Evolutionary conservation across 345 rosid genomes (phyloP).

Genomic region (Atalantia buxifolia): DNA sequence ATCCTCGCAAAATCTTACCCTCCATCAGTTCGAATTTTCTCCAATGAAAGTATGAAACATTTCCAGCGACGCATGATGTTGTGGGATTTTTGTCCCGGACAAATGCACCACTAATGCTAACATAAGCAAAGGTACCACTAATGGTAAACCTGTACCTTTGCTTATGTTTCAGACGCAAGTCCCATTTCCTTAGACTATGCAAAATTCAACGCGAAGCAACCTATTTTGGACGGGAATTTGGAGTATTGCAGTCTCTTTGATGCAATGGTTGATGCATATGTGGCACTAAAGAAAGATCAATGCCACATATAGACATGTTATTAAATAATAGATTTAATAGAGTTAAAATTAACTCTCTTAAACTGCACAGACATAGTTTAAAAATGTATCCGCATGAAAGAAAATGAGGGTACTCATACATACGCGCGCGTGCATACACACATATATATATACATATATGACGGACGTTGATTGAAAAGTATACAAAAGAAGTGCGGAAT

Average conservation of each 20-base stretch:
- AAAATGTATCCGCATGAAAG: too few relatives aligned
- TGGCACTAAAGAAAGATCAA: slow-evolving; percentile 21
- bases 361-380: too few relatives aligned
- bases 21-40: neutral
- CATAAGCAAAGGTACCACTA: slow-evolving; percentile 25
- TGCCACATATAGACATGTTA: too few relatives aligned
- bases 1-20: neutral
- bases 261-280: slow-evolving; percentile 6
- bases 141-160: slow-evolving; percentile 31
- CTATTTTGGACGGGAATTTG: slow-evolving; percentile 26
- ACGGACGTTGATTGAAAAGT: too few relatives aligned
- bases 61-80: too few relatives aligned
- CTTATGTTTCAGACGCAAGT: slow-evolving; percentile 18
- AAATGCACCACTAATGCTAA: slow-evolving; percentile 30
- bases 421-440: too few relatives aligned
- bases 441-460: too few relatives aligned
- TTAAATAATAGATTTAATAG: too few relatives aligned
- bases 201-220: neutral
- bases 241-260: slow-evolving; percentile 28
- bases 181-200: slow-evolving; percentile 27
- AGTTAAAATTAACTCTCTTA: too few relatives aligned
- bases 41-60: neutral
- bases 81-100: too few relatives aligned
- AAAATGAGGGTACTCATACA: too few relatives aligned
- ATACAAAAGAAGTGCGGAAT: too few relatives aligned